Conservation (phyloP, 164 flowering plant genomes). For the grape (Vitis vinifera) region ASM3070453v1 NC_081823.1:9516501-9517000, state of each 20-base stretch:
- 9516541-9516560: constrained; percentile 1
- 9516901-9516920: no score
- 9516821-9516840: constrained; percentile 79
- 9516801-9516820: constrained; percentile 93
- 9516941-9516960: constrained; percentile 10
- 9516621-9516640: constrained; percentile 77
- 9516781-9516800: constrained; percentile 99
- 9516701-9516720: constrained; percentile 12
- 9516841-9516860: constrained; percentile 79
- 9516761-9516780: constrained; percentile 51
- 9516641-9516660: constrained; percentile 82
- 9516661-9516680: constrained; percentile 96
- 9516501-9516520: constrained; percentile 53
- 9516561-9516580: background rate
- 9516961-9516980: constrained; percentile 45
- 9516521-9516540: background rate
- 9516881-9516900: constrained; percentile 25
- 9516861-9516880: constrained; percentile 78
- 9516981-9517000: constrained; percentile 27
- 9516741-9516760: constrained; percentile 5
- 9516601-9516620: constrained; percentile 76
- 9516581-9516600: background rate
- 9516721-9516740: constrained; percentile 4
- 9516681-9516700: constrained; percentile 35
- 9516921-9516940: constrained; percentile 3